A percentile compares a stretch with the other conserved stretches of the same genome.
Evolutionary conservation across 1,284 basidiomycete species (phyloP).

Genomic region (Coniferiporia weirii): DNA sequence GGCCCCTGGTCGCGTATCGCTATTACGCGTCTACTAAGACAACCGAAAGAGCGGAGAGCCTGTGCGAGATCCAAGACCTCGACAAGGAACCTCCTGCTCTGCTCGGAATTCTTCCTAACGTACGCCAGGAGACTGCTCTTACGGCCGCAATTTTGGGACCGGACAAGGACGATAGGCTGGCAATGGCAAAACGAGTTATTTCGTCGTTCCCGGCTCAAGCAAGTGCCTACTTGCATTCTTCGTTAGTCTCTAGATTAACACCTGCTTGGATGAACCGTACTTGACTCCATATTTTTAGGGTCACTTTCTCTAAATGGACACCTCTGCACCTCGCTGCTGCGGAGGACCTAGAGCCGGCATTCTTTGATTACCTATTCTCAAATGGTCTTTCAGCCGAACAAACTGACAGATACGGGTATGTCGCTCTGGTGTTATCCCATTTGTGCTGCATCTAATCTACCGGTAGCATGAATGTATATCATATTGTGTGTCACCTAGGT

Average conservation of each 20-base stretch:
- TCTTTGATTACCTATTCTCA: conserved; percentile 47
- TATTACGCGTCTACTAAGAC: conserved; percentile 40
- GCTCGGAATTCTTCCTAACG: conserved; percentile 40
- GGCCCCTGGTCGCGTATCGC: conserved; percentile 32
- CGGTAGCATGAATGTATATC: conserved; percentile 50
- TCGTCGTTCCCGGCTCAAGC: conserved; percentile 1
- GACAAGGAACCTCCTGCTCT: conserved; percentile 37
- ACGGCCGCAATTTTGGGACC: conserved; percentile 11
- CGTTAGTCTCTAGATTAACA: conserved; percentile 26
- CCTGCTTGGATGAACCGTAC: not conserved
- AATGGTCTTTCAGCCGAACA: conserved; percentile 41
- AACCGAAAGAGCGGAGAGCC: conserved; percentile 34
- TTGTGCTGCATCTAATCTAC: not conserved
- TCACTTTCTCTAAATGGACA: conserved; percentile 38
- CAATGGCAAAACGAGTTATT: conserved; percentile 6
- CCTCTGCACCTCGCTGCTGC: conserved; percentile 40
- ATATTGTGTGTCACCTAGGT: conserved; percentile 35
- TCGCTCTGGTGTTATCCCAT: not conserved
- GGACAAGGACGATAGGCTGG: conserved; percentile 2
- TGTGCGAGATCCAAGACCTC: conserved; percentile 34
- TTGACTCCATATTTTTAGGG: not conserved
- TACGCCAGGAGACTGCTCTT: conserved; percentile 16
- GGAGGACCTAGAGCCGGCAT: conserved; percentile 24
- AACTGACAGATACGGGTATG: conserved; percentile 41
- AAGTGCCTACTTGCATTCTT: conserved; percentile 5